These are phyloP conservation scores for Colletotrichum eleusines DNA, from an alignment of 2,329 filamentous ascomycete genomes.

Conservation along the genomic window DNA sequence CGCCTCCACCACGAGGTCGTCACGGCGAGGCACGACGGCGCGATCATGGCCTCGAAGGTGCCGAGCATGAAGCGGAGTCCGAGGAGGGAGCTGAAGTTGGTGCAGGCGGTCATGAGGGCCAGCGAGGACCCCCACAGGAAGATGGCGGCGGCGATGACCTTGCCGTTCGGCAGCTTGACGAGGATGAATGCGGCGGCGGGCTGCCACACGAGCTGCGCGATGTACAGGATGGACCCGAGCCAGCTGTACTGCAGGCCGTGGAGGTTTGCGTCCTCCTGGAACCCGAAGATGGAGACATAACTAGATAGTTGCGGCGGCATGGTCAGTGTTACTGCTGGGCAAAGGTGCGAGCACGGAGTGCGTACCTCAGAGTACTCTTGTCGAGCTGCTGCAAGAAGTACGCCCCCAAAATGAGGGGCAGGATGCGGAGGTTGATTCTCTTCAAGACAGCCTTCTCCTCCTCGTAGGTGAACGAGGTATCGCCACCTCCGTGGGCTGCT, in stretches of 20 bases:
- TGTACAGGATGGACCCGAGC: slow-evolving; percentile 62
- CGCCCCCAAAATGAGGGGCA: slow-evolving; percentile 64
- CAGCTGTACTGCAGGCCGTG: slow-evolving; percentile 70
- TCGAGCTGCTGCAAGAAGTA: slow-evolving; percentile 71
- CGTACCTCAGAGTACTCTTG: slow-evolving; percentile 55
- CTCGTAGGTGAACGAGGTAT: slow-evolving; percentile 58
- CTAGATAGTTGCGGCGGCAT: not conserved
- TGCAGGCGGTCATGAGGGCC: slow-evolving; percentile 63
- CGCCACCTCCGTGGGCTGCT: slow-evolving; percentile 52
- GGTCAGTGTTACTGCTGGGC: not conserved
- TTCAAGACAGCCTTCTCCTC: slow-evolving; percentile 61
- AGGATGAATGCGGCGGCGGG: slow-evolving; percentile 44
- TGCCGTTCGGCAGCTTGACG: slow-evolving; percentile 46
- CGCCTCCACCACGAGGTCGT: slow-evolving; percentile 68
- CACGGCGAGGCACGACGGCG: slow-evolving; percentile 64
- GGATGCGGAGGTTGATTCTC: slow-evolving; percentile 62
- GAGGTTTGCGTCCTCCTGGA: slow-evolving; percentile 65
- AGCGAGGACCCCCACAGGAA: slow-evolving; percentile 46
- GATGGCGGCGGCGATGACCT: slow-evolving; percentile 44
- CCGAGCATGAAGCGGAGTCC: slow-evolving; percentile 60
- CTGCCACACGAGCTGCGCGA: slow-evolving; percentile 49
- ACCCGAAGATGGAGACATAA: slow-evolving; percentile 74
- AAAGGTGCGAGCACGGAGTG: slow-evolving; percentile 45
- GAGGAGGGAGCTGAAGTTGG: slow-evolving; percentile 59
- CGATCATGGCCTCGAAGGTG: slow-evolving; percentile 61